phyloP scores from a whole-genome alignment of 2,329 filamentous ascomycete genomes.

The Ilyonectria sp. region DNA sequence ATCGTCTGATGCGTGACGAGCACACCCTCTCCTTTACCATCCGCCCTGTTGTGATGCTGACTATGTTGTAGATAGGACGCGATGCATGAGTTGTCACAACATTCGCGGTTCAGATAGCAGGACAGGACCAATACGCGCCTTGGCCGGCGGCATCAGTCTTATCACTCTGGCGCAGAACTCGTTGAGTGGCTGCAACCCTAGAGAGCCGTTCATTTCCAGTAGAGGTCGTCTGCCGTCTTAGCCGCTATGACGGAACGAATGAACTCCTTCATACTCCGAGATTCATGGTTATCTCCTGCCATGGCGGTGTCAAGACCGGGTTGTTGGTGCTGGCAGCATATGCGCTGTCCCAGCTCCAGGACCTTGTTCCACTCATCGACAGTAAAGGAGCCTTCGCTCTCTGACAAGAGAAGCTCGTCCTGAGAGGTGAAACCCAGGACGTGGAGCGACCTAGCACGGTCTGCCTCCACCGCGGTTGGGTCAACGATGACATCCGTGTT shows the following conservation, averaged over 20 bases:
- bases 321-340: slow-evolving; percentile 70
- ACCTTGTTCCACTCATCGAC: slow-evolving; percentile 82
- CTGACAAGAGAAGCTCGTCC: slow-evolving; percentile 80
- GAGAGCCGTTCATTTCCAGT: slow-evolving; percentile 66
- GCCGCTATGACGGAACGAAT: slow-evolving; percentile 73
- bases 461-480: slow-evolving; percentile 75
- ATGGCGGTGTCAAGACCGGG: slow-evolving; percentile 60
- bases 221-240: slow-evolving; percentile 67
- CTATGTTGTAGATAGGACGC: slow-evolving; percentile 9
- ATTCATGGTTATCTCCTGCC: slow-evolving; percentile 59
- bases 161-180: slow-evolving; percentile 21
- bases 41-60: slow-evolving; percentile 9
- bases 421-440: slow-evolving; percentile 86
- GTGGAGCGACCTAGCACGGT: slow-evolving; percentile 79
- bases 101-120: slow-evolving; percentile 14
- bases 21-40: slow-evolving; percentile 6
- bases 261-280: slow-evolving; percentile 71
- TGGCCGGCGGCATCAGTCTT: slow-evolving; percentile 28
- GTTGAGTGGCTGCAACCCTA: slow-evolving; percentile 21
- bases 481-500: slow-evolving; percentile 65
- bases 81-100: slow-evolving; percentile 4
- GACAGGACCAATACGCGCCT: slow-evolving; percentile 21
- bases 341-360: slow-evolving; percentile 73
- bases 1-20: slow-evolving; percentile 17
- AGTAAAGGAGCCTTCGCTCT: slow-evolving; percentile 87